Evolutionary conservation across 2,329 filamentous ascomycete species (phyloP).

Genomic region (Alternaria tenuissima): DNA sequence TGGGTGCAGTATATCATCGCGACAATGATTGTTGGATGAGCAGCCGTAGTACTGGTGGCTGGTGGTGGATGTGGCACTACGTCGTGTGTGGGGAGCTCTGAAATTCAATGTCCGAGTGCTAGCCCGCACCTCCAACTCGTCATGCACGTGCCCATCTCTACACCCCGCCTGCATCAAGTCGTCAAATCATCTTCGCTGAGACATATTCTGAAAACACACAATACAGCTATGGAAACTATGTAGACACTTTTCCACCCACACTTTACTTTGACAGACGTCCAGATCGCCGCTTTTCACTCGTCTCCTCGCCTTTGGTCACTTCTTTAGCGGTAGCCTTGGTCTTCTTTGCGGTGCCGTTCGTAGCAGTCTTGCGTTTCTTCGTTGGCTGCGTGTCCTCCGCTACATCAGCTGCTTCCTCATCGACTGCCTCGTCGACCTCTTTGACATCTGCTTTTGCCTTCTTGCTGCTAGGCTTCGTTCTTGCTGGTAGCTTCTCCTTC

Average conservation of each 20-base stretch:
- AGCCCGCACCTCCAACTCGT: slow-evolving; percentile 12
- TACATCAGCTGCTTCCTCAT: slow-evolving; percentile 37
- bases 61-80: slow-evolving; percentile 24
- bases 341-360: slow-evolving; percentile 21
- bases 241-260: background rate
- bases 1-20: slow-evolving; percentile 20
- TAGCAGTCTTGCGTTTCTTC: slow-evolving; percentile 40
- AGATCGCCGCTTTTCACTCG: slow-evolving; percentile 32
- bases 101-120: slow-evolving; percentile 41
- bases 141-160: slow-evolving; percentile 29
- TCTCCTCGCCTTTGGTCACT: slow-evolving; percentile 24
- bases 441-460: slow-evolving; percentile 26
- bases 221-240: background rate
- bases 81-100: slow-evolving; percentile 44
- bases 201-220: background rate
- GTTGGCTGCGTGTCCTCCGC: slow-evolving; percentile 29
- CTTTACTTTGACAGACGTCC: slow-evolving; percentile 29
- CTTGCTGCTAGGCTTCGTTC: slow-evolving; percentile 11
- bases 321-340: slow-evolving; percentile 16
- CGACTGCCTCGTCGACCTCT: slow-evolving; percentile 24
- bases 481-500: slow-evolving; percentile 28
- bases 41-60: slow-evolving; percentile 14
- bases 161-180: slow-evolving; percentile 4
- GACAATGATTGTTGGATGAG: slow-evolving; percentile 10
- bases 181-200: background rate